Evolutionary conservation across 768 basidiomycete genomes (phyloP), one percentile per base, ranked within the genome.

Genomic region (Mycena maculata): DNA sequence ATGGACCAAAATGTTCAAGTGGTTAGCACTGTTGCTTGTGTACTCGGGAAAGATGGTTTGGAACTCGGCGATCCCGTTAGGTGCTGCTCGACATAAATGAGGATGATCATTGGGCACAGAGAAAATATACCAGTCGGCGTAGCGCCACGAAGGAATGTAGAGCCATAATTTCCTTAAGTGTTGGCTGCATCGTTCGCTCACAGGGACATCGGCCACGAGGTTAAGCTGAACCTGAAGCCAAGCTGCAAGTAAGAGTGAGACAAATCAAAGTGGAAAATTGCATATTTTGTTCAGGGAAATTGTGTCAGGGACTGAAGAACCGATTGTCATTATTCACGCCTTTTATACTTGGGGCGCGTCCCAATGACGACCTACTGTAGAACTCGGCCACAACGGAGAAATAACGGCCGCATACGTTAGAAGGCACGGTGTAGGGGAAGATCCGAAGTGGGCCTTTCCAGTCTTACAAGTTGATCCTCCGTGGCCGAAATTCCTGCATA

Each of bases 1-100:
- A 68, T 80, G 78, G 5, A 82, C 79, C 25, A 77, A 70, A 22
- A 79, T 66, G 69, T 79, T 81, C 50, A 82, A 72, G 68, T 82
- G 82, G 56, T 79, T 76, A 16, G 82, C 79, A 7, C 78, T 70
- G 36, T 74, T 73, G 16, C 78, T 78, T 39, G 79, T 75, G 70
- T 65, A 78, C 23, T 81, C 79, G 15, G 81, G 79, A 72, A 75
- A 79, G 30, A 81, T 78, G 1, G 79, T 80, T 62, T 74, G 72
- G 60, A 82, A 78, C 68, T 82, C 81, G 54, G 78, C 80, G 62
- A 82, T 78, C 27, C 82, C 82, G 41, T 76, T 77, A 5, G 74
- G 72, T 36, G 48, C 77, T 25, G 80, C 72, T 18, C 72, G 61
- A 28, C 3, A 4, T 30, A 31, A 4, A 8, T 16, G 22, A 60